A percentile compares a stretch with the other conserved stretches of the same genome.
Evolutionary conservation across 805 yeast species (phyloP).

Genomic region (Kregervanrija delftensis): DNA sequence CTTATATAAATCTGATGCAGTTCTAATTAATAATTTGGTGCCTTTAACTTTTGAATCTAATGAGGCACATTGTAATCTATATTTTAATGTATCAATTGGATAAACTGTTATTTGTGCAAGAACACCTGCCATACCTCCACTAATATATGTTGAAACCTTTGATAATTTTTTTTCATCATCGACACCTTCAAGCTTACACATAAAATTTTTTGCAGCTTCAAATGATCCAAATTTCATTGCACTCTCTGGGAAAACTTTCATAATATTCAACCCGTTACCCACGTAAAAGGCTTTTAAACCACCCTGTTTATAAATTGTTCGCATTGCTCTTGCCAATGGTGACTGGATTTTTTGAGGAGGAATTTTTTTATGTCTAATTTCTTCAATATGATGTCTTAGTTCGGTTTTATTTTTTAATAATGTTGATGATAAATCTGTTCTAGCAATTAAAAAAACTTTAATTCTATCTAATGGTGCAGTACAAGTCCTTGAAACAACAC

Average conservation of each 20-base stretch:
- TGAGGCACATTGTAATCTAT: slow-evolving; percentile 88
- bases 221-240: slow-evolving; percentile 97
- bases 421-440: slow-evolving; percentile 74
- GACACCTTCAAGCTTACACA: slow-evolving; percentile 72
- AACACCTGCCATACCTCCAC: slow-evolving; percentile 97
- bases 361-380: slow-evolving; percentile 35
- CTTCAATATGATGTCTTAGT: slow-evolving; percentile 26
- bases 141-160: slow-evolving; percentile 70
- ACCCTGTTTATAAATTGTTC: slow-evolving; percentile 78
- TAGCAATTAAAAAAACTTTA: slow-evolving; percentile 88
- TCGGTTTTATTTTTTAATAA: slow-evolving; percentile 49
- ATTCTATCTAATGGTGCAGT: slow-evolving; percentile 97
- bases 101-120: slow-evolving; percentile 87
- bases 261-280: slow-evolving; percentile 89
- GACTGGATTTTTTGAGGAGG: slow-evolving; percentile 48
- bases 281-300: slow-evolving; percentile 86
- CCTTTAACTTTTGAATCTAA: slow-evolving; percentile 59
- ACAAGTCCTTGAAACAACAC: slow-evolving; percentile 91
- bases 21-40: slow-evolving; percentile 48
- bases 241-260: slow-evolving; percentile 93
- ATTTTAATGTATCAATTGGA: slow-evolving; percentile 92
- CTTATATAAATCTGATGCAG: slow-evolving; percentile 70
- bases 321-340: slow-evolving; percentile 74
- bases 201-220: slow-evolving; percentile 72
- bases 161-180: slow-evolving; percentile 65